A percentile compares a stretch with the other conserved stretches of the same genome.
These are phyloP conservation scores for Davidsoniella australis DNA, from an alignment of 2,329 filamentous ascomycete species.

Conservation along the genomic window DNA sequence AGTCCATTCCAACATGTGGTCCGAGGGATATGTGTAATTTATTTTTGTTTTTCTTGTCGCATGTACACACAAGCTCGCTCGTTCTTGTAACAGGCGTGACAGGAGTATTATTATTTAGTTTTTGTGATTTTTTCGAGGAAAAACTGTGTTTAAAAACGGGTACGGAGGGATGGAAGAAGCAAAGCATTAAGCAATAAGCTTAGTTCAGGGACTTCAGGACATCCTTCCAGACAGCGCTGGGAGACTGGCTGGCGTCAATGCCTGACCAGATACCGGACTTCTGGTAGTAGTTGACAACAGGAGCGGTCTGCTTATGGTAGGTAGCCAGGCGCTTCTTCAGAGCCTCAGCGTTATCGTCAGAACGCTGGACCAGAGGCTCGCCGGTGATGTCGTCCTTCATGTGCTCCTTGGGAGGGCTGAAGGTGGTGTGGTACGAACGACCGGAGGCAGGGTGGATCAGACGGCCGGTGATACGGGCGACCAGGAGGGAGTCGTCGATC, in stretches of 20 bases:
- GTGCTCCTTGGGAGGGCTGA: constrained; percentile 85
- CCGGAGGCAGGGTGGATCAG: constrained; percentile 91
- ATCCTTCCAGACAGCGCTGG: constrained; percentile 88
- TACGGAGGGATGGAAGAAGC: too few relatives aligned
- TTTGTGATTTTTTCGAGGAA: too few relatives aligned
- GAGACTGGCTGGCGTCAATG: constrained; percentile 90
- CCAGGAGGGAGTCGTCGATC: constrained; percentile 86
- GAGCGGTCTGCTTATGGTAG: constrained; percentile 85
- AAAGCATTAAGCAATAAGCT: not conserved
- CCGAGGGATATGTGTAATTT: too few relatives aligned
- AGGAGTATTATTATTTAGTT: too few relatives aligned
- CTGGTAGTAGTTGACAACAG: constrained; percentile 92
- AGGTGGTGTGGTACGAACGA: constrained; percentile 93
- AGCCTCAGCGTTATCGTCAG: constrained; percentile 90
- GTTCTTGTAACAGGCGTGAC: too few relatives aligned
- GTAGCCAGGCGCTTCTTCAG: constrained; percentile 87
- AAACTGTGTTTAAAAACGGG: too few relatives aligned
- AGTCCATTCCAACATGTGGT: too few relatives aligned
- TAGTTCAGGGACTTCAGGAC: constrained; percentile 64
- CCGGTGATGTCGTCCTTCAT: constrained; percentile 97
- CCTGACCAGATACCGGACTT: constrained; percentile 93
- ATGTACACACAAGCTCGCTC: too few relatives aligned
- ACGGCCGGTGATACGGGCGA: constrained; percentile 90
- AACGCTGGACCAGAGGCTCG: constrained; percentile 89
- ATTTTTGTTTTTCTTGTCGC: too few relatives aligned